Base-by-base conservation (phyloP, 73 alveolate species). In the Stentor coeruleus region DNA sequence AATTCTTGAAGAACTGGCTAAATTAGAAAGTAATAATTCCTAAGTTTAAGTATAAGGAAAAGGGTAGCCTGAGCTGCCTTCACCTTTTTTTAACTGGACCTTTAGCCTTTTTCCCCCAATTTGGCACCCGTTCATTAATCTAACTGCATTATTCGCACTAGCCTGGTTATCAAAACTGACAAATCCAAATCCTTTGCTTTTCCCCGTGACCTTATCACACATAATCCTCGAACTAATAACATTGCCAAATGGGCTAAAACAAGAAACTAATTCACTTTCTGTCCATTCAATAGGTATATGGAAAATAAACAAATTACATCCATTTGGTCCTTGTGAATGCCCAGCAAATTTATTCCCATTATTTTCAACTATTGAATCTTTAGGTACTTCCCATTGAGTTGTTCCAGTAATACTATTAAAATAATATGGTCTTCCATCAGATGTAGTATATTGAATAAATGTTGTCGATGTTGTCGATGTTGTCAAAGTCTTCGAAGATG, bases 221-320 rank as follows among this genome's bases (percentile, higher is more conserved):
- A 81, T 66, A 33, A 84, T 82, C 26, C 88, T 39, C 3, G 59
- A 82, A 82, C 77, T 49, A 3, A 84, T 38, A 3, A 84, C 81
- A 14, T 81, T 84, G 28, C 91, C 91, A 41, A 49, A 82, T 15
- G 35, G 38, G 73, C 66, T 76, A 58, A 84, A 84, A 77, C 31
- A 66, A 20, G 14, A 3, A 59, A 30, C 36, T 33, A 84, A 41
- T n/a, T 84, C 89, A 14, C 15, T 3, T 38, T 84, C 89, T 11
- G 42, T 84, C 91, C 91, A 84, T 82, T 84, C 87, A 42, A 58
- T 81, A 14, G 91, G 91, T 35, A 84, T 3, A 81, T 84, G 91
- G 49, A 84, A 84, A 58, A 84, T 82, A 58, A 84, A 84, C 42
- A 84, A 39, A 41, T 84, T 84, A 26, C 88, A 86, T 11, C 91